Conservation (phyloP, 805 yeast genomes). For the Tetrapisispora taiwanensis region DNA sequence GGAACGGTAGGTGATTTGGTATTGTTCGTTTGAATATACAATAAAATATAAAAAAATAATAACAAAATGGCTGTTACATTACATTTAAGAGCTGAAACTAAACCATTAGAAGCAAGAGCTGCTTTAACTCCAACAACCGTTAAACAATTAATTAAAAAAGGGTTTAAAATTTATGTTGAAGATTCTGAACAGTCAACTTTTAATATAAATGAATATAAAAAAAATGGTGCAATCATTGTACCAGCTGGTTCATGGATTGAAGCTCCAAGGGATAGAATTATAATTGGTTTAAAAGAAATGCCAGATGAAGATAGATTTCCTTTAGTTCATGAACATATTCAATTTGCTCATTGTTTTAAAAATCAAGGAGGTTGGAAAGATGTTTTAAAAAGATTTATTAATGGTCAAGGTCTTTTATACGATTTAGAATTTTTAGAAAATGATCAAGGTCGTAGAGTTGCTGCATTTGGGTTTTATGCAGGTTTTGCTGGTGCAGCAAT, state of each 20-base stretch:
- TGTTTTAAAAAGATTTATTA: conserved; percentile 79
- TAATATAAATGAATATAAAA: conserved; percentile 59
- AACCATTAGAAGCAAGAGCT: conserved; percentile 95
- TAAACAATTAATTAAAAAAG: conserved; percentile 72
- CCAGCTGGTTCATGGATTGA: conserved; percentile 88
- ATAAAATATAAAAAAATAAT: no score
- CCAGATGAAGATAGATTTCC: conserved; percentile 89
- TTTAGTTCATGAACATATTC: conserved; percentile 88
- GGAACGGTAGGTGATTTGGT: no score
- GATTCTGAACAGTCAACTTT: conserved; percentile 79
- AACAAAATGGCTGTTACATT: conserved; percentile 43
- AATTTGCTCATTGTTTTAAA: conserved; percentile 98
- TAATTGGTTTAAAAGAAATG: conserved; percentile 88
- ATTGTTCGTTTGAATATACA: no score
- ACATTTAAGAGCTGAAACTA: conserved; percentile 93
- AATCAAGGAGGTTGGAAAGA: conserved; percentile 96
- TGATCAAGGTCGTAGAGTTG: conserved; percentile 95
- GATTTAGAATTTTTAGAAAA: conserved; percentile 92
- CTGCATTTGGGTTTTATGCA: conserved; percentile 98
- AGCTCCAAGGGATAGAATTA: conserved; percentile 85
- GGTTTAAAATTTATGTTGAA: conserved; percentile 83
- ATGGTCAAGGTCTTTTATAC: conserved; percentile 82
- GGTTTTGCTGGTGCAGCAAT: conserved; percentile 99
- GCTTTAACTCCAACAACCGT: conserved; percentile 91
- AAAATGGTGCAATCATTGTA: conserved; percentile 78